These are phyloP conservation scores for Coniochaeta sp. DNA, from an alignment of 2,329 filamentous ascomycete genomes.

Conservation along the genomic window DNA sequence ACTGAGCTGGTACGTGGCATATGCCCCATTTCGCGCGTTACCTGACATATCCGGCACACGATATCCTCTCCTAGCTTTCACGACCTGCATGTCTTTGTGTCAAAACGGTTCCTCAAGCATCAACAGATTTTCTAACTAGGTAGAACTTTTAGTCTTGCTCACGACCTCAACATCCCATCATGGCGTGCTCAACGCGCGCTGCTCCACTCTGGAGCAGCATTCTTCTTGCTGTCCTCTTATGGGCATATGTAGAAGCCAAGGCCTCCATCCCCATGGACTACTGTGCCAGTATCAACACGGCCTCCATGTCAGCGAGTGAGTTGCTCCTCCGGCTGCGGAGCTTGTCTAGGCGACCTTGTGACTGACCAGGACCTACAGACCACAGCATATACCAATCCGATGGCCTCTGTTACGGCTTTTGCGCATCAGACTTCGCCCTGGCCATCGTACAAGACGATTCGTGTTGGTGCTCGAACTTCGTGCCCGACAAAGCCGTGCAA, in stretches of 20 bases:
- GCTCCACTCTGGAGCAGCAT: constrained; percentile 11
- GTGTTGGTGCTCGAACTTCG: constrained; percentile 72
- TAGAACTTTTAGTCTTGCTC: neutral
- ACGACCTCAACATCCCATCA: constrained; percentile 6
- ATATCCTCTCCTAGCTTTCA: neutral
- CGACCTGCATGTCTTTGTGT: neutral
- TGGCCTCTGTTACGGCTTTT: constrained; percentile 58
- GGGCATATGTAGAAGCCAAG: constrained; percentile 14
- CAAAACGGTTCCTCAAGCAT: neutral
- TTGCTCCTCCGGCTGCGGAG: constrained; percentile 6
- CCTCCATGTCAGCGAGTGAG: constrained; percentile 31
- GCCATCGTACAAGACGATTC: constrained; percentile 56
- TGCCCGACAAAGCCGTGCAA: constrained; percentile 38
- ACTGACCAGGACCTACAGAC: constrained; percentile 27
- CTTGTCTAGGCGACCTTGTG: neutral
- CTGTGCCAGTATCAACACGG: constrained; percentile 40
- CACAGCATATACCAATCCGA: constrained; percentile 57
- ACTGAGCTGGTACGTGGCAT: neutral
- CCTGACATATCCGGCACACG: neutral
- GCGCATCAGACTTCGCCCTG: constrained; percentile 51
- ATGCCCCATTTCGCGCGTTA: neutral
- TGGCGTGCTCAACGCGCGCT: constrained; percentile 9
- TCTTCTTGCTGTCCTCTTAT: constrained; percentile 12
- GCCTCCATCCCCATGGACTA: constrained; percentile 29
- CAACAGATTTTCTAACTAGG: neutral